Evolutionary conservation across 2,329 filamentous ascomycete genomes (phyloP).

Genomic region (Tolypocladium amazonense): DNA sequence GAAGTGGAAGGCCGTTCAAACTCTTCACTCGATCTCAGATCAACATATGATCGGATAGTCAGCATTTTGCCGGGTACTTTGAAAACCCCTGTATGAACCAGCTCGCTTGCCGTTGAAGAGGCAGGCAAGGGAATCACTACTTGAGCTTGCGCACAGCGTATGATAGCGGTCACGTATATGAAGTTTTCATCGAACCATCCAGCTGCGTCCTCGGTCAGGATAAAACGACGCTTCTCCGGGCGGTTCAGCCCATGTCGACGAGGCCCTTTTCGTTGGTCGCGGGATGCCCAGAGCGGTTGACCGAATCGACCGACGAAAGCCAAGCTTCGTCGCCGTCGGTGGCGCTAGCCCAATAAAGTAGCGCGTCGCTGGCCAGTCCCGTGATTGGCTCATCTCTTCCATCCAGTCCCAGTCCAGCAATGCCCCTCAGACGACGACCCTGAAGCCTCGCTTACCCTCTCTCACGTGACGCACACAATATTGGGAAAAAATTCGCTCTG

Average conservation of each 20-base stretch:
- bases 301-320: not conserved
- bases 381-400: not conserved
- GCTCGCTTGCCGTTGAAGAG: not conserved
- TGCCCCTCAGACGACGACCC: not conserved
- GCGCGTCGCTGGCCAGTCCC: not conserved
- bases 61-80: not conserved
- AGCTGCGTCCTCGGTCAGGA: no score
- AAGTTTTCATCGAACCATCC: not conserved
- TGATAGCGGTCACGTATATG: no score
- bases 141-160: not conserved
- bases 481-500: not conserved
- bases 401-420: not conserved
- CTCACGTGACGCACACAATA: constrained; percentile 16
- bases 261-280: not conserved
- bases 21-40: not conserved
- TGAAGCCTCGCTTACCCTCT: constrained; percentile 9
- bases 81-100: not conserved
- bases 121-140: not conserved
- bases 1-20: not conserved
- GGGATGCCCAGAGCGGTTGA: not conserved
- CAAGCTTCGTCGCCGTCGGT: not conserved
- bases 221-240: not conserved
- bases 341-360: not conserved
- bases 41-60: not conserved
- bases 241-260: not conserved